A percentile compares a stretch with the other conserved stretches of the same genome.
phyloP scores from a whole-genome alignment of 2,329 filamentous ascomycete species.

The Trichoderma koningiopsis region DNA sequence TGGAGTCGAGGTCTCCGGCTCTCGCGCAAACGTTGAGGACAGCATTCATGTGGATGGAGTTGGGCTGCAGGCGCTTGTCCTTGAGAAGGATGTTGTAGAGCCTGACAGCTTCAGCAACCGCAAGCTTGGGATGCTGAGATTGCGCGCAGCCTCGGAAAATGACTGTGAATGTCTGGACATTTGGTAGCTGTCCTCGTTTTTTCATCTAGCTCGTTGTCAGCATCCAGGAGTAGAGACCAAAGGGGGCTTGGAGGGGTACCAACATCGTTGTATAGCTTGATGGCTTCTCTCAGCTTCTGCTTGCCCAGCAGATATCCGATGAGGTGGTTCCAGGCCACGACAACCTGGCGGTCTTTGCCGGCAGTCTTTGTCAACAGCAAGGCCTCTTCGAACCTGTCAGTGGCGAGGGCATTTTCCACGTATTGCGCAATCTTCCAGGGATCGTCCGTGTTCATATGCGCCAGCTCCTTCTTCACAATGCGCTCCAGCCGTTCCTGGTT shows the following conservation, averaged over 20 bases:
- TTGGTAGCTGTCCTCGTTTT: conserved; percentile 80
- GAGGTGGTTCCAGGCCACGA: conserved; percentile 86
- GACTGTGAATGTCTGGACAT: conserved; percentile 79
- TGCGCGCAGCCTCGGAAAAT: conserved; percentile 74
- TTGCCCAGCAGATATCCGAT: conserved; percentile 70
- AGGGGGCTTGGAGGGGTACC: background rate
- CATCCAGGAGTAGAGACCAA: background rate
- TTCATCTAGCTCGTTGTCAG: conserved; percentile 70
- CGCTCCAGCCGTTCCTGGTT: conserved; percentile 38
- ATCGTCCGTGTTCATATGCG: conserved; percentile 67
- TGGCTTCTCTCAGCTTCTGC: conserved; percentile 61
- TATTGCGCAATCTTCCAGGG: conserved; percentile 72
- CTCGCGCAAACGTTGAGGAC: conserved; percentile 79
- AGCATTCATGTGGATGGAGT: conserved; percentile 84
- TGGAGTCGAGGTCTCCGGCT: conserved; percentile 72
- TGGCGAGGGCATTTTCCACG: conserved; percentile 61
- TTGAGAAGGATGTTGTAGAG: conserved; percentile 76
- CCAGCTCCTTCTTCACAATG: conserved; percentile 57
- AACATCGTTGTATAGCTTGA: conserved; percentile 89
- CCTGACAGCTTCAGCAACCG: conserved; percentile 68
- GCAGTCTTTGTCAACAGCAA: conserved; percentile 67
- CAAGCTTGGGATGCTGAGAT: conserved; percentile 59
- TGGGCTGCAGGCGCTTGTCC: conserved; percentile 66
- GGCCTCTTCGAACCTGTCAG: conserved; percentile 66
- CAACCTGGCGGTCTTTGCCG: conserved; percentile 64